Evolutionary conservation across 768 basidiomycete genomes (phyloP), one percentile per base, ranked within the genome.

Genomic region (Boletales sp.): DNA sequence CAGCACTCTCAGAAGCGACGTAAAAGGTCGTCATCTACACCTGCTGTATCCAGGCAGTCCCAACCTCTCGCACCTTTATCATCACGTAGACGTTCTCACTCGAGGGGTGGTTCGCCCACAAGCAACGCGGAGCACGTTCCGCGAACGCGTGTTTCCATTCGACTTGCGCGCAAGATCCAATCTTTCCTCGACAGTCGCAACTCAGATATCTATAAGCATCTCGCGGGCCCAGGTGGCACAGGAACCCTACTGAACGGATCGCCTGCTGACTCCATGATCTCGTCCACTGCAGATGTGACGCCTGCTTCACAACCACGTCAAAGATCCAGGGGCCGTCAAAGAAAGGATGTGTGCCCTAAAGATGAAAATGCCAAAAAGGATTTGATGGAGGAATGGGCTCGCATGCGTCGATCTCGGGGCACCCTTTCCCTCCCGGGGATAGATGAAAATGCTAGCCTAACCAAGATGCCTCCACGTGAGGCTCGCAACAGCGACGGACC

Each of bases 331-430:
- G 60, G 60, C 12, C 61, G 51, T 35, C 52, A 43, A 51, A 53
- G 52, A 44, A 57, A 48, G 44, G 19, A 9, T 6, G 24, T 44
- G 21, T 52, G 57, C 45, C 46, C 66, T 46, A 43, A 40, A 14
- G 56, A 69, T 34, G 60, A 60, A 40, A 50, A 44, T 13, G 39
- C 47, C 13, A 69, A 56, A 45, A 56, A n/a, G n/a, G 43, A 53
- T 35, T 19, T 67, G 21, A 67, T 67, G 44, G 58, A 65, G 30
- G 56, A 67, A 42, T 69, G 65, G 65, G 65, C 60, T 27, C 58
- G 48, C n/a, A 46, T 66, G 47, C 67, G 65, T 37, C 60, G 52
- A 56, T 67, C 52, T 4, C 65, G 63, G 44, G 65, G 65, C 36
- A 8, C 51, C 15, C 51, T 61, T 36, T 45, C 56, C n/a, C 47